Percentiles rank a stretch among this genome's conserved stretches.
phyloP scores from a whole-genome alignment of 768 basidiomycete genomes.

The Trametes villosa region DNA sequence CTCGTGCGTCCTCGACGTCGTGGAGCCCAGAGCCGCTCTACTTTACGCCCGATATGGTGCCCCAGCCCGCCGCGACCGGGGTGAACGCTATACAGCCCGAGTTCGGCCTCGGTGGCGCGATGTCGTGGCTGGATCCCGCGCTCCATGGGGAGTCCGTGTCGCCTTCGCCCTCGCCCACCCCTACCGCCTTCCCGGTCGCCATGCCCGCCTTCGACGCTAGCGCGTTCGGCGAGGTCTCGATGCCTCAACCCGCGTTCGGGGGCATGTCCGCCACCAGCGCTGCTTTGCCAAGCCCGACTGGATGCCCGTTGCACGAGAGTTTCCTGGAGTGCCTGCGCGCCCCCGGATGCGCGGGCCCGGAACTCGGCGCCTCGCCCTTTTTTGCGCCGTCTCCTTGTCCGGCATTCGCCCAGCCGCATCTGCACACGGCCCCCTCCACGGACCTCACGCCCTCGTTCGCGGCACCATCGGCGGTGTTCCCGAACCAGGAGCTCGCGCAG shows the following conservation, averaged over 20 bases:
- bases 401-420: neutral
- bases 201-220: neutral
- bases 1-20: neutral
- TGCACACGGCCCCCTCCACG: neutral
- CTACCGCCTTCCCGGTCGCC: neutral
- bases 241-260: neutral
- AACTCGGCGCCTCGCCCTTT: neutral
- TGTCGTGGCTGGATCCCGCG: slow-evolving; percentile 21
- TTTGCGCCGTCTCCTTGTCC: neutral
- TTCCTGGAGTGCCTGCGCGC: slow-evolving; percentile 25
- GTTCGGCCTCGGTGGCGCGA: neutral
- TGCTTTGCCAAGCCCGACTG: slow-evolving; percentile 8
- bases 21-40: neutral
- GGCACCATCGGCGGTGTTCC: slow-evolving; percentile 1
- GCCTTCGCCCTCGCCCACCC: slow-evolving; percentile 7
- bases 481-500: slow-evolving; percentile 21
- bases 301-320: slow-evolving; percentile 23
- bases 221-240: neutral
- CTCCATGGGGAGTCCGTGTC: slow-evolving; percentile 15
- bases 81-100: neutral
- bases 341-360: slow-evolving; percentile 18
- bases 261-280: neutral
- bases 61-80: neutral
- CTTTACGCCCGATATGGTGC: slow-evolving; percentile 11
- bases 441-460: neutral